Conservation (phyloP, 2,329 filamentous ascomycete species). For the Lecanicillium sp. region DNA sequence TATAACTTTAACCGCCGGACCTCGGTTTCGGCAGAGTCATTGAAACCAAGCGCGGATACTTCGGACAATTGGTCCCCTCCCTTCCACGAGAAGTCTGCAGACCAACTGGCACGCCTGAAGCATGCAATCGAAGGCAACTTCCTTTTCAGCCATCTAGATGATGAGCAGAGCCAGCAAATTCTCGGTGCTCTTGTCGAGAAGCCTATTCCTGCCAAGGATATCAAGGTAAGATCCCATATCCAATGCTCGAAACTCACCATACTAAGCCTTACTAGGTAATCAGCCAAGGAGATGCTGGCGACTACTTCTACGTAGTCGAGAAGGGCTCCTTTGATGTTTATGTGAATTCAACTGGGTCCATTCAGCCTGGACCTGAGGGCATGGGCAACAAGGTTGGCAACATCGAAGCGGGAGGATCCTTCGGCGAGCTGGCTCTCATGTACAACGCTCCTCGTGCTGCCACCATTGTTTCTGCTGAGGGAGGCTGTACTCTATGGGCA, state of each 20-base stretch:
- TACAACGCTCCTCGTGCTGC: slow-evolving; percentile 96
- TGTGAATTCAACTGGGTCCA: slow-evolving; percentile 68
- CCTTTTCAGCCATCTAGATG: slow-evolving; percentile 87
- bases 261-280: slow-evolving; percentile 62
- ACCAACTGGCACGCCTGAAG: slow-evolving; percentile 74
- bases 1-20: slow-evolving; percentile 92
- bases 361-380: slow-evolving; percentile 74
- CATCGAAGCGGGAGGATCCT: slow-evolving; percentile 83
- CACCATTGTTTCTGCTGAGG: slow-evolving; percentile 78
- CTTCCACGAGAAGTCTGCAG: slow-evolving; percentile 70
- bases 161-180: slow-evolving; percentile 83
- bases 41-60: slow-evolving; percentile 77
- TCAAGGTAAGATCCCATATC: slow-evolving; percentile 43
- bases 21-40: slow-evolving; percentile 91
- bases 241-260: neutral
- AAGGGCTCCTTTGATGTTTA: slow-evolving; percentile 85
- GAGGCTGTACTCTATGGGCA: slow-evolving; percentile 79
- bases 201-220: slow-evolving; percentile 83
- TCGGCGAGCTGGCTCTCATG: slow-evolving; percentile 96
- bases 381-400: slow-evolving; percentile 75
- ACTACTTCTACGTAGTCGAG: slow-evolving; percentile 97
- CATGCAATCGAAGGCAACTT: slow-evolving; percentile 84
- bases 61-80: slow-evolving; percentile 90
- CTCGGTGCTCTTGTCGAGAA: slow-evolving; percentile 90
- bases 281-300: slow-evolving; percentile 87